A percentile compares a stretch with the other conserved stretches of the same genome.
Conservation (phyloP, 257 asterid species). For the Primulina tabacum region DNA sequence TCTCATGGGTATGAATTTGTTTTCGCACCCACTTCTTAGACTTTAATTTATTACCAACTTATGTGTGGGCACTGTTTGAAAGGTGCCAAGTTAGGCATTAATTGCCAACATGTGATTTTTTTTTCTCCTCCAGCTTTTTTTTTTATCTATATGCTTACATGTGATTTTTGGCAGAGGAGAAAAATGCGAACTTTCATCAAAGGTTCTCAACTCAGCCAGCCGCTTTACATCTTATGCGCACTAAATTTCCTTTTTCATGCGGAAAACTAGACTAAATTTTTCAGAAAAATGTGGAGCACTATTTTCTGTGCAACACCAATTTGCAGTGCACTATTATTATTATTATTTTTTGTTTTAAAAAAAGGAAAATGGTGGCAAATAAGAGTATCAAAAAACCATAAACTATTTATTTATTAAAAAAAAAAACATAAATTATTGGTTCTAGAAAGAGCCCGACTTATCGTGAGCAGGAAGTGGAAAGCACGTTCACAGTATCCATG, state of each 20-base stretch:
- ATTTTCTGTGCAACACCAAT: not conserved
- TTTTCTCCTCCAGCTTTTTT: no score
- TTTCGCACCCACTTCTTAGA: not conserved
- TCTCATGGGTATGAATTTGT: not conserved
- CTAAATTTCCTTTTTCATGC: no score
- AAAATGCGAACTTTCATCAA: conserved; percentile 1
- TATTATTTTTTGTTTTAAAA: no score
- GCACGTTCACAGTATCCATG: not conserved
- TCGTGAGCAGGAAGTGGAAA: not conserved
- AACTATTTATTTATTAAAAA: no score
- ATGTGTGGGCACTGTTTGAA: conserved; percentile 20
- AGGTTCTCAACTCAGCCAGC: not conserved
- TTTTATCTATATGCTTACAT: conserved; percentile 23
- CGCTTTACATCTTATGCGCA: no score
- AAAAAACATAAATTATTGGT: not conserved
- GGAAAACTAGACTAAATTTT: not conserved
- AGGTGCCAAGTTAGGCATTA: conserved; percentile 23
- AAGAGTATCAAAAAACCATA: not conserved
- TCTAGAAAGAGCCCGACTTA: not conserved
- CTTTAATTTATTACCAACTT: not conserved
- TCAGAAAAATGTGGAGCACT: not conserved
- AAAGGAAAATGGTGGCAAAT: not conserved
- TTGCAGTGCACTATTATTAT: no score
- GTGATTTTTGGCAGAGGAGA: conserved; percentile 10
- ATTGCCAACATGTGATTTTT: conserved; percentile 28